A percentile compares a stretch with the other conserved stretches of the same genome.
These are phyloP conservation scores for Trifolium fragiferum DNA, from an alignment of 306 rosid genomes.

Conservation along the genomic window DNA sequence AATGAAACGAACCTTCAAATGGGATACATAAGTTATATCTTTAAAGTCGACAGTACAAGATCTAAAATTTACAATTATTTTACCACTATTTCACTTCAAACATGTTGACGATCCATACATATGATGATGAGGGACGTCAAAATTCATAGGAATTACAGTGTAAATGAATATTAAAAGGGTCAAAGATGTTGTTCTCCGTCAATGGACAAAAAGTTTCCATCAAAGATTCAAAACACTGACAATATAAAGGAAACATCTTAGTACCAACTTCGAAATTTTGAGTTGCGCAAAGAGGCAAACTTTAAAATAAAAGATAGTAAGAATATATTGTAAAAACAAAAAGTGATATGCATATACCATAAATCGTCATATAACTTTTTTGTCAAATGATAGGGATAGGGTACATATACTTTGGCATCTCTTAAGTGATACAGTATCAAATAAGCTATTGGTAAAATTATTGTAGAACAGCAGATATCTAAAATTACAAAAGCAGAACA, in stretches of 20 bases:
- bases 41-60: background rate
- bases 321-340: background rate
- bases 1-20: slow-evolving; percentile 78
- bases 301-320: background rate
- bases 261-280: too few species aligned
- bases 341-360: background rate
- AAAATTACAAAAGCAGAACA: background rate
- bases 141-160: background rate
- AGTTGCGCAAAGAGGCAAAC: too few species aligned
- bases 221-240: background rate
- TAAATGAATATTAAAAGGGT: background rate
- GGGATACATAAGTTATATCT: slow-evolving; percentile 41
- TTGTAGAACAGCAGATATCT: background rate
- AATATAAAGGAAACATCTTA: background rate
- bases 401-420: background rate
- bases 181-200: background rate
- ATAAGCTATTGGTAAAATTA: background rate
- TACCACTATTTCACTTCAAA: background rate
- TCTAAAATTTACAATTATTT: slow-evolving; percentile 25
- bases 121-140: background rate
- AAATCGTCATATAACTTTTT: background rate
- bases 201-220: background rate
- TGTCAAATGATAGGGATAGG: background rate
- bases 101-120: background rate
- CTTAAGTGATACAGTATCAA: background rate